phyloP scores from a whole-genome alignment of 768 basidiomycete genomes.

The Phlegmacium glaucopus region DNA sequence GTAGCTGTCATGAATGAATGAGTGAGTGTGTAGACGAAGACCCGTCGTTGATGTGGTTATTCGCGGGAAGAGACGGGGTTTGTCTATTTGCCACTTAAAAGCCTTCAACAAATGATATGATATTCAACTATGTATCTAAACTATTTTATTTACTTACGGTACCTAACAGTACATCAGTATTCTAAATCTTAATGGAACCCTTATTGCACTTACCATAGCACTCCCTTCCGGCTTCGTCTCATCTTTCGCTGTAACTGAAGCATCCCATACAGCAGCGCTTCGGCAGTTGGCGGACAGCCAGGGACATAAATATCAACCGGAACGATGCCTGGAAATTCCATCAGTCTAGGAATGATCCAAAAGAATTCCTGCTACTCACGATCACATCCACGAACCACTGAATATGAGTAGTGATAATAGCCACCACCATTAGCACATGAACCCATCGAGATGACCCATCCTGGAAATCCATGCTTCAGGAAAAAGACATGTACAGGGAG shows the following conservation, averaged over 20 bases:
- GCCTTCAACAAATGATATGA: too few relatives aligned
- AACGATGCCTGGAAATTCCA: conserved; percentile 66
- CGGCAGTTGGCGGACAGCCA: conserved; percentile 93
- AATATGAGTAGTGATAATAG: conserved; percentile 98
- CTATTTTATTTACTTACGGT: conserved; percentile 60
- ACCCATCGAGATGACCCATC: conserved; percentile 99
- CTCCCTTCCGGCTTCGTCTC: conserved; percentile 81
- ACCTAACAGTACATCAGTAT: conserved; percentile 34
- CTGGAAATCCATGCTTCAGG: conserved; percentile 27
- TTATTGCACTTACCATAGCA: conserved; percentile 65
- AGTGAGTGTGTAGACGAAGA: conserved; percentile 11
- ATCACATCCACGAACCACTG: conserved; percentile 97
- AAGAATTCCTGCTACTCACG: conserved; percentile 44
- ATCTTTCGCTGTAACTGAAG: conserved; percentile 96
- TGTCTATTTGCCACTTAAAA: too few relatives aligned
- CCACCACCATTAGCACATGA: conserved; percentile 99
- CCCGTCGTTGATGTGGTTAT: too few relatives aligned
- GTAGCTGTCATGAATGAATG: conserved; percentile 47
- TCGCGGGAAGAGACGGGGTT: too few relatives aligned
- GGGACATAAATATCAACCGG: conserved; percentile 99
- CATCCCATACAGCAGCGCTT: conserved; percentile 96
- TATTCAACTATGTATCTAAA: neutral
- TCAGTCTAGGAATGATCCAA: conserved; percentile 1
- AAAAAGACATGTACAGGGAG: neutral
- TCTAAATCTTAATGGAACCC: neutral